These are phyloP conservation scores for Cyclotella distinguenda DNA, from an alignment of 108 stramenopile species.

Conservation along the genomic window DNA sequence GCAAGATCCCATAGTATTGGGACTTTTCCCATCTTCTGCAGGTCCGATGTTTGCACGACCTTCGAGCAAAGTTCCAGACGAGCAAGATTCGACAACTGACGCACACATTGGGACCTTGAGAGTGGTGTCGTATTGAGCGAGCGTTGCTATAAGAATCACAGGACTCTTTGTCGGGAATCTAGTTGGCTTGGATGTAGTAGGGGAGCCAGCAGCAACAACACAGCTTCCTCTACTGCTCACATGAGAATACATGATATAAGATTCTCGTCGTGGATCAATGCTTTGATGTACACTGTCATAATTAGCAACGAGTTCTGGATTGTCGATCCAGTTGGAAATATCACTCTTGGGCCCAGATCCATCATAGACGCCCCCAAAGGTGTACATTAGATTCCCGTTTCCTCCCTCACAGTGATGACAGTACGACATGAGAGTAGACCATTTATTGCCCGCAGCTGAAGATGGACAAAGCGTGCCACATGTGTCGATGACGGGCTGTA, in stretches of 20 bases:
- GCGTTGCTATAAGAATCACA: background rate
- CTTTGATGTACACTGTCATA: background rate
- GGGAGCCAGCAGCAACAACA: no score
- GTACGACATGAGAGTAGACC: slow-evolving; percentile 24
- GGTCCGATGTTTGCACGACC: slow-evolving; percentile 17
- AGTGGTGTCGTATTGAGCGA: background rate
- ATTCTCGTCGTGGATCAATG: slow-evolving; percentile 11
- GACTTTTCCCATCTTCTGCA: background rate
- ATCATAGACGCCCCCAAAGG: slow-evolving; percentile 9
- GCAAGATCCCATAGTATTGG: slow-evolving; percentile 25
- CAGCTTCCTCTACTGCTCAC: background rate
- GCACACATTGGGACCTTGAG: background rate
- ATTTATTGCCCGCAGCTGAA: background rate
- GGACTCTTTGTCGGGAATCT: background rate
- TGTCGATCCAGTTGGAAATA: background rate
- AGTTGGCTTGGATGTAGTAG: background rate
- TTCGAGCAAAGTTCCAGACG: slow-evolving; percentile 2
- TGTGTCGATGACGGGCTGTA: slow-evolving; percentile 15
- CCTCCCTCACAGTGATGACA: slow-evolving; percentile 14
- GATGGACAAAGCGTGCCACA: slow-evolving; percentile 15
- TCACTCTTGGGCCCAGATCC: slow-evolving; percentile 3
- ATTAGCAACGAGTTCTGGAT: slow-evolving; percentile 3
- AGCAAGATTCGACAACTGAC: background rate
- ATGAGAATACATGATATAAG: slow-evolving; percentile 11
- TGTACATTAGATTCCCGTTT: slow-evolving; percentile 13